Base-by-base conservation (phyloP, 1,284 basidiomycete species). In the Coniferiporia weirii region DNA sequence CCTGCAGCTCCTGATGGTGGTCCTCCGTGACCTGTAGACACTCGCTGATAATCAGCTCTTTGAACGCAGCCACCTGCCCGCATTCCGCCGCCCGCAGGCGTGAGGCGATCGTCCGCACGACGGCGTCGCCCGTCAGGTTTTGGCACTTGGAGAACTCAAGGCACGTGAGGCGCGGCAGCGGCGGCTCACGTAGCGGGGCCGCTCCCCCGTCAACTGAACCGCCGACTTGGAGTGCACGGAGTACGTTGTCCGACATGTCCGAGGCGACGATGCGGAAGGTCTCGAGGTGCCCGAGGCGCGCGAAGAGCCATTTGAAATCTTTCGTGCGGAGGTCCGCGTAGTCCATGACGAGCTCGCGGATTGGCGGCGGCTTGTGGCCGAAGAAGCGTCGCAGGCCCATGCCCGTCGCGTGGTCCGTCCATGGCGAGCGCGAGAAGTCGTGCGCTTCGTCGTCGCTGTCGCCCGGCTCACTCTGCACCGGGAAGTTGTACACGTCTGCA, bases 301-400 rank as follows among this genome's bases (percentile, higher is more conserved):
- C 78, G 63, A 90, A 90, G 49, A 82, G 73, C 74, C 82, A 87
- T 40, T 66, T 67, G 67, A 90, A 90, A 68, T 90, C 87, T 70
- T 89, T 89, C 51, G 86, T 89, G 46, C 87, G 82, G 80, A 89
- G 83, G 70, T 89, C 88, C 52, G 83, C 84, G 64, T 84, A 86
- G 66, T 89, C 84, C 87, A 90, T 90, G 66, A 85, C 79, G 32
- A 90, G 77, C 34, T 82, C 69, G 48, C 76, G 75, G 44, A 90
- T 72, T 12, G 85, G 84, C 1, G 87, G 87, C 51, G 73, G 72
- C 57, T 76, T 82, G 13, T 83, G 77, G 9, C 70, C 67, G 43
- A 89, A 76, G 56, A 90, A 78, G 54, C 73, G 76, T 38, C 87
- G 81, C 27, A 90, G 71, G n/a, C 87, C 88, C 84, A 89, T 87